Conservation (phyloP, 176 grass and related monocot genomes). For the Thinopyrum elongatum region DNA sequence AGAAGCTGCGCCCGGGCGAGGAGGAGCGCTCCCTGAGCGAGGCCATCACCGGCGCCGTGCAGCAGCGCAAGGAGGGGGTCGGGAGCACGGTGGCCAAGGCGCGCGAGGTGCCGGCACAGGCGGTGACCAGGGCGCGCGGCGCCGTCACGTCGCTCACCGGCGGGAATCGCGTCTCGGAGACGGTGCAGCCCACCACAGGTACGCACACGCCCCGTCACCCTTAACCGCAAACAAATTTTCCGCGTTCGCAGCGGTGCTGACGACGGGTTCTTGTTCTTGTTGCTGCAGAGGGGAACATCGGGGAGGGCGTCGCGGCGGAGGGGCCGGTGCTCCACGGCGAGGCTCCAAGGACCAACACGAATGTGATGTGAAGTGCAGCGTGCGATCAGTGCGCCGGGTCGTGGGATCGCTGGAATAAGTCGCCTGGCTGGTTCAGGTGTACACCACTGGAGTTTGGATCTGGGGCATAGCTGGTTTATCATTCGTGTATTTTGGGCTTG, state of each 20-base stretch:
- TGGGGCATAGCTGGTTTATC: neutral
- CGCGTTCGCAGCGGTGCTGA: neutral
- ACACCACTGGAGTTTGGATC: neutral
- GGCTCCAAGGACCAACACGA: neutral
- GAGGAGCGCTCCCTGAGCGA: conserved; percentile 60
- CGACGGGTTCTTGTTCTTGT: neutral
- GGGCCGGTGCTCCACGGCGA: conserved; percentile 11
- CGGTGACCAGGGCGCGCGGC: conserved; percentile 44
- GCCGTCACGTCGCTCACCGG: conserved; percentile 58
- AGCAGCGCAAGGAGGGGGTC: conserved; percentile 47
- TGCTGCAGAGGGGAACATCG: conserved; percentile 15
- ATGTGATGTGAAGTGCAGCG: neutral
- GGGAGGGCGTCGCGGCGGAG: neutral
- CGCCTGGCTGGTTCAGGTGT: neutral
- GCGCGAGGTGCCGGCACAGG: neutral
- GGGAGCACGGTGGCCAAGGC: conserved; percentile 23
- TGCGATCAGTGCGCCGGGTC: neutral
- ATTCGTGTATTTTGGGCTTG: neutral
- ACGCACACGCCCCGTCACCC: neutral
- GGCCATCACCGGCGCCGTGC: conserved; percentile 58
- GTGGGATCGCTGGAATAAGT: neutral
- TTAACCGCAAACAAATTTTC: neutral
- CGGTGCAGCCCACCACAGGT: conserved; percentile 23
- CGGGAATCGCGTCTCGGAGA: conserved; percentile 38
- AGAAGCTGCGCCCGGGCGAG: conserved; percentile 76